phyloP scores from a whole-genome alignment of 805 yeast species.

The Candida nemodendra region DNA sequence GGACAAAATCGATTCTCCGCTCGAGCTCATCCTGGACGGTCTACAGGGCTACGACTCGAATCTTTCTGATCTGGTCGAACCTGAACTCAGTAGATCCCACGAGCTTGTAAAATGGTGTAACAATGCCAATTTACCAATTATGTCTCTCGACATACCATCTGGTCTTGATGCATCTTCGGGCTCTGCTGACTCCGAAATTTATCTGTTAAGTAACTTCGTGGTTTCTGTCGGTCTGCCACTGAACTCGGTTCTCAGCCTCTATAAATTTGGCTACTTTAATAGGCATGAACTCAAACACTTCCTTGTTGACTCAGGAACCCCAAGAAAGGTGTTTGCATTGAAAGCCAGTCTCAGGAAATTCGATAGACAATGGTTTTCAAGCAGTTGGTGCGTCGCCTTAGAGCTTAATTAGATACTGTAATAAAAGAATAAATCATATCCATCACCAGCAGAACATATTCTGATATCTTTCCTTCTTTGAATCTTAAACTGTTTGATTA shows the following conservation, averaged over 20 bases:
- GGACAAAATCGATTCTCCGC: conserved; percentile 61
- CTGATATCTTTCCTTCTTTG: too few species aligned
- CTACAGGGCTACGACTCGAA: conserved; percentile 80
- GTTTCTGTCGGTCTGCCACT: conserved; percentile 74
- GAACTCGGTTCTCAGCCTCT: conserved; percentile 58
- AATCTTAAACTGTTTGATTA: too few species aligned
- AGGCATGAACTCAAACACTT: conserved; percentile 54
- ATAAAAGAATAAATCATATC: too few species aligned
- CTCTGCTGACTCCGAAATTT: conserved; percentile 28
- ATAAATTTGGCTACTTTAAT: conserved; percentile 50
- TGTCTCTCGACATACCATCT: conserved; percentile 79
- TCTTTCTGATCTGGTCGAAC: conserved; percentile 53
- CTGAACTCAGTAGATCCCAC: conserved; percentile 39
- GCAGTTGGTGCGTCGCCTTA: conserved; percentile 21
- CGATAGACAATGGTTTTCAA: conserved; percentile 35
- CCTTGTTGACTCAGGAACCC: conserved; percentile 70
- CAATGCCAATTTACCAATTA: conserved; percentile 39
- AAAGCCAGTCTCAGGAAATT: conserved; percentile 47
- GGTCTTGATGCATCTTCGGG: conserved; percentile 88
- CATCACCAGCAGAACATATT: too few species aligned
- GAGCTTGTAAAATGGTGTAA: conserved; percentile 70
- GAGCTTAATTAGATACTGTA: conserved; percentile 23
- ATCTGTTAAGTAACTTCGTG: conserved; percentile 48
- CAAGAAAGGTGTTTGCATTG: conserved; percentile 48
- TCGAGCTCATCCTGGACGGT: conserved; percentile 79